These are phyloP conservation scores for Leccinum olivaceopallidum DNA, from an alignment of 768 basidiomycete genomes.

Conservation along the genomic window DNA sequence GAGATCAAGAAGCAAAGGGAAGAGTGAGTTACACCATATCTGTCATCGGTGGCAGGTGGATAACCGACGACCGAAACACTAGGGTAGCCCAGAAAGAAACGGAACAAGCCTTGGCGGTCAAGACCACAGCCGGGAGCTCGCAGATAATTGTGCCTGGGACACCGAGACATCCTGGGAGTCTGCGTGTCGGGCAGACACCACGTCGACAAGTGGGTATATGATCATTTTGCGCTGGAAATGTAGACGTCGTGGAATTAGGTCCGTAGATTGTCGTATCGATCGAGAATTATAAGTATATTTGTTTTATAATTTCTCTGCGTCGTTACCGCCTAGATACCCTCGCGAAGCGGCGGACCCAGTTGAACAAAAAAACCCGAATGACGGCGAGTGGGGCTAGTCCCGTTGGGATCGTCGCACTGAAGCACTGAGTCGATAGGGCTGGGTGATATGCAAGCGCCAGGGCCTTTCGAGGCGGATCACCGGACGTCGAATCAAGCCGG, in stretches of 20 bases:
- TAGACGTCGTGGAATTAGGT: neutral
- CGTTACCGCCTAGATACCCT: conserved; percentile 13
- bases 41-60: conserved; percentile 1
- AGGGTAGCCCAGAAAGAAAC: conserved; percentile 65
- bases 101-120: conserved; percentile 58
- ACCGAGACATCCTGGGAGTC: conserved; percentile 62
- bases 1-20: conserved; percentile 86
- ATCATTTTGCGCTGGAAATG: conserved; percentile 34
- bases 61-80: conserved; percentile 8
- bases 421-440: conserved; percentile 3
- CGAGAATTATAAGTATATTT: neutral
- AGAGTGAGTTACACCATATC: conserved; percentile 41
- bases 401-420: conserved; percentile 1
- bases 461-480: conserved; percentile 16
- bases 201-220: conserved; percentile 69
- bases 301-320: conserved; percentile 8
- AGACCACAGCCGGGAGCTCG: conserved; percentile 54
- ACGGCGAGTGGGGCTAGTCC: neutral
- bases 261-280: neutral
- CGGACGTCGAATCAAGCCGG: conserved; percentile 20
- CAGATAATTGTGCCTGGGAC: conserved; percentile 82
- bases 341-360: neutral
- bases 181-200: conserved; percentile 75
- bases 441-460: conserved; percentile 22
- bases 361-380: neutral